phyloP scores from a whole-genome alignment of 257 asterid species.

The Solanum bulbocastanum region DNA sequence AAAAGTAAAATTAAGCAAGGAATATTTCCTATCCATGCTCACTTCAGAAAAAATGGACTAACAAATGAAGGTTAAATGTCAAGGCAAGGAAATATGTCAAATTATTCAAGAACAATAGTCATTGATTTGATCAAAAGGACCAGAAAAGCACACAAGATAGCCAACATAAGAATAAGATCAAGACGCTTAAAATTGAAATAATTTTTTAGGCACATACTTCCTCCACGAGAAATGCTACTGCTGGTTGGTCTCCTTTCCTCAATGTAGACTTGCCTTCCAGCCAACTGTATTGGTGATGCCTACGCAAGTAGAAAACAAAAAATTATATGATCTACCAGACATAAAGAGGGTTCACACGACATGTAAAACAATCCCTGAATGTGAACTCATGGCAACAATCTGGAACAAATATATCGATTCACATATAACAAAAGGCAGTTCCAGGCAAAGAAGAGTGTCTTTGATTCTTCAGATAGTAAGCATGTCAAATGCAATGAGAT shows the following conservation, averaged over 20 bases:
- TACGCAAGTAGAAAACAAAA: constrained; percentile 4
- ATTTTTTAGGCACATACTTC: constrained; percentile 41
- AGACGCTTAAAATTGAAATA: neutral
- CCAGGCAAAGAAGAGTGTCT: neutral
- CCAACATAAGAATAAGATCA: neutral
- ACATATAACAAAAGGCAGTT: neutral
- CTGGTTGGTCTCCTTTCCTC: constrained; percentile 60
- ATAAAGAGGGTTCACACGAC: neutral
- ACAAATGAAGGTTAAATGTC: neutral
- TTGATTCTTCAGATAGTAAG: neutral
- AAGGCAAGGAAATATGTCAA: neutral
- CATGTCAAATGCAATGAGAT: neutral
- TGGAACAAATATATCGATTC: neutral
- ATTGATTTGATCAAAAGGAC: neutral
- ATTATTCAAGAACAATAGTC: neutral
- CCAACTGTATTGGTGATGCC: constrained; percentile 74
- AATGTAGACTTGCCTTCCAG: constrained; percentile 59
- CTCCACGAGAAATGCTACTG: constrained; percentile 50
- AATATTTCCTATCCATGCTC: neutral
- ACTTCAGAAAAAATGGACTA: neutral
- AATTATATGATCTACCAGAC: neutral
- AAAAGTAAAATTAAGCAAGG: neutral
- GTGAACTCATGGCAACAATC: neutral
- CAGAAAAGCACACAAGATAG: neutral
- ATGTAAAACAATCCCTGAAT: neutral